phyloP scores from a whole-genome alignment of 139 green algal genomes.

The Asterochloris erici region DNA sequence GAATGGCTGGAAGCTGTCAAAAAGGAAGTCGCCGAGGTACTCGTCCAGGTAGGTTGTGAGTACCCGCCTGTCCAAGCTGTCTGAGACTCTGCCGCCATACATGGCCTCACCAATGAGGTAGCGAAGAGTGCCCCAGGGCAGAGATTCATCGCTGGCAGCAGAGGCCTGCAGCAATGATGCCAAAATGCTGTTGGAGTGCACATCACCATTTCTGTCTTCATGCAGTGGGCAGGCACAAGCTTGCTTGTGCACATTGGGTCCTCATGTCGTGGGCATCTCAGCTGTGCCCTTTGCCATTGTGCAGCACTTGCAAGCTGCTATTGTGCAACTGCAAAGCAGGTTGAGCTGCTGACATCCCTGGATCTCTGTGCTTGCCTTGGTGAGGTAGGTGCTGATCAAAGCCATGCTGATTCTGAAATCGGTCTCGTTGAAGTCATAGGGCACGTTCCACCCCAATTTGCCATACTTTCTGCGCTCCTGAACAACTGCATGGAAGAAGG shows the following conservation, averaged over 20 bases:
- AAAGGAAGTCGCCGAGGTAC: conserved; percentile 91
- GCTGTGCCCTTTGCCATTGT: neutral
- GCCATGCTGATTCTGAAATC: conserved; percentile 87
- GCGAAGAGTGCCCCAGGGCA: conserved; percentile 82
- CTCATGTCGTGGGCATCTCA: neutral
- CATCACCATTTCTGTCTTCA: neutral
- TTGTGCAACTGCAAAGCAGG: neutral
- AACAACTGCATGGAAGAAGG: conserved; percentile 88
- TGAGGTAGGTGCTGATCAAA: conserved; percentile 79
- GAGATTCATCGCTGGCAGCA: conserved; percentile 53
- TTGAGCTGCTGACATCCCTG: neutral
- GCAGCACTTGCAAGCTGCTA: neutral
- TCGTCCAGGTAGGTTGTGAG: conserved; percentile 87
- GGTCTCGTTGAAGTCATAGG: conserved; percentile 94
- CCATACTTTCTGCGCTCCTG: conserved; percentile 90
- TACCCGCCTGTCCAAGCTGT: conserved; percentile 79
- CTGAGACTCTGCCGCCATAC: conserved; percentile 80
- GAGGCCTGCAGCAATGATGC: conserved; percentile 23
- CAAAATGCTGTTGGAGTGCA: neutral
- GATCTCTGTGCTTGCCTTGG: conserved; percentile 41
- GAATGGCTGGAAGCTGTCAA: conserved; percentile 86
- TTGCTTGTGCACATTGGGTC: neutral
- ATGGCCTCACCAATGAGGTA: conserved; percentile 87
- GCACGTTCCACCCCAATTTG: conserved; percentile 90
- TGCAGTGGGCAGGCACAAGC: neutral